Conservation (phyloP, 768 basidiomycete genomes). For the Podaxis sp. region DNA sequence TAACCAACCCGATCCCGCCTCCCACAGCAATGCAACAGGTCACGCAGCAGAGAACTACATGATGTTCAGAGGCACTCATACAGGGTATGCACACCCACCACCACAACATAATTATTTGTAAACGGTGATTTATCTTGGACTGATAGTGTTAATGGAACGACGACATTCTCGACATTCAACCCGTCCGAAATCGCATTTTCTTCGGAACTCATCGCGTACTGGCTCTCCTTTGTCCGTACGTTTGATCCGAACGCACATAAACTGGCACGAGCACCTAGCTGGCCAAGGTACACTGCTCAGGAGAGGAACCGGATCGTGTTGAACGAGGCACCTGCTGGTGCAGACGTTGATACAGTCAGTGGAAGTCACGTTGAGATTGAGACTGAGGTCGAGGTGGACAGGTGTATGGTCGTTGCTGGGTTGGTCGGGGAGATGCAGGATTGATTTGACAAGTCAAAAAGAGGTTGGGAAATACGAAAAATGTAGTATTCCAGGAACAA, state of each 20-base stretch:
- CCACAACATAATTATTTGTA: not conserved
- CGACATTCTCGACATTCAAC: constrained; percentile 41
- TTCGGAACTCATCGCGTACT: constrained; percentile 58
- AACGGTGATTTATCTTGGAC: not conserved
- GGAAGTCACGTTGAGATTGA: constrained; percentile 40
- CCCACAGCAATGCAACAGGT: constrained; percentile 26
- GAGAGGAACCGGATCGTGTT: constrained; percentile 40
- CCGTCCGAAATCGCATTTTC: constrained; percentile 47
- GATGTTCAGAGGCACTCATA: constrained; percentile 60
- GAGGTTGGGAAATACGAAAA: not conserved
- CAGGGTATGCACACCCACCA: constrained; percentile 35
- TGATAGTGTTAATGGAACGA: constrained; percentile 48
- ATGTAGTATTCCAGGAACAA: not conserved
- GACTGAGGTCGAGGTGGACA: constrained; percentile 27
- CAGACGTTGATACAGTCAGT: constrained; percentile 25
- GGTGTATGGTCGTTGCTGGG: constrained; percentile 33
- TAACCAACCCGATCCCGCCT: constrained; percentile 49
- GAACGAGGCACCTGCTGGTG: constrained; percentile 29
- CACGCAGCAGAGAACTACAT: constrained; percentile 67
- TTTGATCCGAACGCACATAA: constrained; percentile 54
- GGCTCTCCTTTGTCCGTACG: constrained; percentile 60
- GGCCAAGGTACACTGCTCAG: constrained; percentile 34
- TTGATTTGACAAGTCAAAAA: constrained; percentile 15
- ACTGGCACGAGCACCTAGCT: constrained; percentile 44
- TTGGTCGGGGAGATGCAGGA: constrained; percentile 30